Evolutionary conservation across 1,284 basidiomycete genomes (phyloP).

Genomic region (Pseudozyma flocculosa): DNA sequence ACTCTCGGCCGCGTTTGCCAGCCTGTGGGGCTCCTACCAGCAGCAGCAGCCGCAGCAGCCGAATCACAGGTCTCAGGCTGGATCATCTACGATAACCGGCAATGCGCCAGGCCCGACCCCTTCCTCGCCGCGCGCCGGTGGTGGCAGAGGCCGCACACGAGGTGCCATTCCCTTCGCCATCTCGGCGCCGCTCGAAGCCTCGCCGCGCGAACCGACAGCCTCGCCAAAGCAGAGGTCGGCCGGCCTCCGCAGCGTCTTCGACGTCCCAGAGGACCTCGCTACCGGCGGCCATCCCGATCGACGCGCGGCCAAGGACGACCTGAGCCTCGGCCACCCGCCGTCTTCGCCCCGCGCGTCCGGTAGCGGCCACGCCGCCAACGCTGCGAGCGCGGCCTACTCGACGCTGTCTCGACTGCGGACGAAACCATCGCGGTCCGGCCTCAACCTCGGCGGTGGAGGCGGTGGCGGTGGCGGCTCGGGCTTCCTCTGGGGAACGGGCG

Average conservation of each 20-base stretch:
- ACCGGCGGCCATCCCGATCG: too few relatives aligned
- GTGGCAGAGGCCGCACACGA: slow-evolving; percentile 3
- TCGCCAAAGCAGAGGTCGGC: too few relatives aligned
- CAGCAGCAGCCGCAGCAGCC: slow-evolving; percentile 4
- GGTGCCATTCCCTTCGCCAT: slow-evolving; percentile 30
- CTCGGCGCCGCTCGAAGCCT: slow-evolving; percentile 16
- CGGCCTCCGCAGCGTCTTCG: background rate
- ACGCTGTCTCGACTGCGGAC: slow-evolving; percentile 25
- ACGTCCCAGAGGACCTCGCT: background rate
- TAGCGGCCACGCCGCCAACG: too few relatives aligned
- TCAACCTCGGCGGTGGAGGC: slow-evolving; percentile 14
- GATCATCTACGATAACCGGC: too few relatives aligned
- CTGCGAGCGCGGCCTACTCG: slow-evolving; percentile 21
- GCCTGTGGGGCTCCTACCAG: slow-evolving; percentile 28
- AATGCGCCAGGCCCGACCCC: too few relatives aligned
- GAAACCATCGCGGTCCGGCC: slow-evolving; percentile 15
- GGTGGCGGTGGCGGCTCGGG: too few relatives aligned
- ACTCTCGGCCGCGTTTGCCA: slow-evolving; percentile 28
- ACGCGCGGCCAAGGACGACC: too few relatives aligned
- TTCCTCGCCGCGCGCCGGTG: slow-evolving; percentile 10
- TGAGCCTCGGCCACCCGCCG: too few relatives aligned
- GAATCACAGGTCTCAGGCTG: too few relatives aligned
- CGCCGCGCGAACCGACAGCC: background rate
- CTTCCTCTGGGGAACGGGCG: slow-evolving; percentile 19
- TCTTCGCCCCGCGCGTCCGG: too few relatives aligned